Evolutionary conservation across 2,329 filamentous ascomycete species (phyloP), one percentile per base, ranked within the genome.

Genomic region (Diplodia scrobiculata): DNA sequence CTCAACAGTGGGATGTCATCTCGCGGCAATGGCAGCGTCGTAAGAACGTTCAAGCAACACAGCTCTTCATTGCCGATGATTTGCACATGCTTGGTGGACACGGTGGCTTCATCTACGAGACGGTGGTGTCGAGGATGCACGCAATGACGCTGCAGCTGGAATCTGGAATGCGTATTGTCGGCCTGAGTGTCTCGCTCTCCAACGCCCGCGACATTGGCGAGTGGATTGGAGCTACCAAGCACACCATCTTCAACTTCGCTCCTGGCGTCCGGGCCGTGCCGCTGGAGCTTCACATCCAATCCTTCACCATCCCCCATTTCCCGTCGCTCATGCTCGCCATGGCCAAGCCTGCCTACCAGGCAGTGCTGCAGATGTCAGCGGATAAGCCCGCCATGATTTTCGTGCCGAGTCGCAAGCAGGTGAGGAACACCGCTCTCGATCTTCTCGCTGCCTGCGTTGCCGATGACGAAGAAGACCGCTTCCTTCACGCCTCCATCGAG

Each of bases 241-340:
- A 99, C 76, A 96, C 95, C 58, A 97, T 97, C 69, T 99, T 94
- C 84, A 99, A 99, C 80, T 99, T 99, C 81, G 97, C 92, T 72
- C 95, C 95, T 1, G 90, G 94, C 73, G 89, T 94, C 68, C 89
- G 96, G 66, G 90, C 92, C 1, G 87, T 97, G 19, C 93, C 94
- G 25, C 82, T 99, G 36, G 94, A 98, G 76, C 86, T 99, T 66
- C 92, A 97, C 75, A 90, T 99, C 55, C 95, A 99, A 78, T 94
- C 93, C 0, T 99, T 95, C 80, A 91, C 89, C 32, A 96, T 97
- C 68, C 92, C 96, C 54, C 96, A 99, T 75, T 97, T 97, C 81
- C 96, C 95, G 3, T 98, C 95, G 11, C 84, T 99, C 48, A 99
- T 99, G 95, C 86, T 99, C 71, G 93, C 95, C 14, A 99, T 99